Evolutionary conservation across 257 asterid genomes (phyloP).

Genomic region (Rauvolfia tetraphylla): DNA sequence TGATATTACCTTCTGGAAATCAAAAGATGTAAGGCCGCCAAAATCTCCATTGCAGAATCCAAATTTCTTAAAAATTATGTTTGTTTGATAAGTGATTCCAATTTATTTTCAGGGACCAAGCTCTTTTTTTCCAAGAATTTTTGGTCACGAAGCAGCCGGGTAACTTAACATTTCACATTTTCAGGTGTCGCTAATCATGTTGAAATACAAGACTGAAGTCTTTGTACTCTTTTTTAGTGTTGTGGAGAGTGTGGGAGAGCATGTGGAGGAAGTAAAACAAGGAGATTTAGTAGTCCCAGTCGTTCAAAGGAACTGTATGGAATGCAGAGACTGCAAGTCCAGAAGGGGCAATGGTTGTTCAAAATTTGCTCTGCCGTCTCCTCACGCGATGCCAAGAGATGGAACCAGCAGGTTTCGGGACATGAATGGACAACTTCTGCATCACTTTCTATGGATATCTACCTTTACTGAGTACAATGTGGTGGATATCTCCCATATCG

Average conservation of each 20-base stretch:
- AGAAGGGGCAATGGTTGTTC: constrained; percentile 31
- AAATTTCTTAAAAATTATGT: no score
- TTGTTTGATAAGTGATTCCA: no score
- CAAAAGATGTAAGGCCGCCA: constrained; percentile 23
- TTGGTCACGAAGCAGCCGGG: constrained; percentile 51
- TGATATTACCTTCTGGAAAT: constrained; percentile 43
- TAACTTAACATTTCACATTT: no score
- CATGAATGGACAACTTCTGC: constrained; percentile 21
- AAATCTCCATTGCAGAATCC: no score
- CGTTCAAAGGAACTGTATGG: constrained; percentile 34
- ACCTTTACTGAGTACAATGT: constrained; percentile 40
- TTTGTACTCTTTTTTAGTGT: no score
- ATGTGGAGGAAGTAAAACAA: constrained; percentile 39
- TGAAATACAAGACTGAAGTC: no score
- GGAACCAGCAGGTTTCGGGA: constrained; percentile 34
- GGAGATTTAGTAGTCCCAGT: constrained; percentile 38
- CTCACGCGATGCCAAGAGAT: constrained; percentile 49
- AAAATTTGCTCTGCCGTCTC: constrained; percentile 18
- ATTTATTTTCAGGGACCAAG: constrained; percentile 38
- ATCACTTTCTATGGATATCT: constrained; percentile 30
- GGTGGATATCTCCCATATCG: constrained; percentile 38
- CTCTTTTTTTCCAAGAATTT: constrained; percentile 35
- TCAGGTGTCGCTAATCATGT: no score
- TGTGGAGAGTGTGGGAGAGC: constrained; percentile 45
- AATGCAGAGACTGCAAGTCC: constrained; percentile 39